A percentile compares a stretch with the other conserved stretches of the same genome.
Conservation (phyloP, 495 filamentous ascomycete species). For the Astrothelium macrocarpum region DNA sequence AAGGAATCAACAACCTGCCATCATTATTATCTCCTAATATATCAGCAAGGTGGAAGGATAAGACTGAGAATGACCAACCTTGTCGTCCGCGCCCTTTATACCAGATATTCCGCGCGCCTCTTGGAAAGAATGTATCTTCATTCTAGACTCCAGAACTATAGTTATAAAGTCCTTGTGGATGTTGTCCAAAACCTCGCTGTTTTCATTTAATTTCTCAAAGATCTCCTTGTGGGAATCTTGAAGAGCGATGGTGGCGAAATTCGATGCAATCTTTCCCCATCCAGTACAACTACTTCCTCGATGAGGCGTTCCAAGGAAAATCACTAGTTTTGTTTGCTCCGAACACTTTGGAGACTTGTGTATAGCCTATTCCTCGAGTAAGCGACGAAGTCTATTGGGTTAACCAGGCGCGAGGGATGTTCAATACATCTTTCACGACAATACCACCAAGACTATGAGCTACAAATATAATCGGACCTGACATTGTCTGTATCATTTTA, state of each 20-base stretch:
- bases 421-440: constrained; percentile 15
- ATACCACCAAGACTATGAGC: constrained; percentile 17
- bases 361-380: not conserved
- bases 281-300: constrained; percentile 4
- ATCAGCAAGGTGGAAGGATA: not conserved
- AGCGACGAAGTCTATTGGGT: not conserved
- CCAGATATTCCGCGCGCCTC: constrained; percentile 33
- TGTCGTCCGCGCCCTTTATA: constrained; percentile 30
- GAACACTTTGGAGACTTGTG: constrained; percentile 1
- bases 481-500: constrained; percentile 3
- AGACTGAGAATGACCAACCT: constrained; percentile 21
- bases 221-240: constrained; percentile 27
- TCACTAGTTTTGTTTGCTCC: constrained; percentile 3
- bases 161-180: constrained; percentile 31
- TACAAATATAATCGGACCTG: constrained; percentile 15
- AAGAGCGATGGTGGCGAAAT: constrained; percentile 23
- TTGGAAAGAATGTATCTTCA: constrained; percentile 37
- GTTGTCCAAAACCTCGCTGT: constrained; percentile 34
- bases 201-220: constrained; percentile 27
- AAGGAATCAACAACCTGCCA: constrained; percentile 29
- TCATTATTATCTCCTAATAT: constrained; percentile 10
- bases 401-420: constrained; percentile 2
- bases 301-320: constrained; percentile 16
- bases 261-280: constrained; percentile 15
- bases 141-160: constrained; percentile 18